Conservation (phyloP, 2,329 filamentous ascomycete genomes). For the Colletotrichum zoysiae region DNA sequence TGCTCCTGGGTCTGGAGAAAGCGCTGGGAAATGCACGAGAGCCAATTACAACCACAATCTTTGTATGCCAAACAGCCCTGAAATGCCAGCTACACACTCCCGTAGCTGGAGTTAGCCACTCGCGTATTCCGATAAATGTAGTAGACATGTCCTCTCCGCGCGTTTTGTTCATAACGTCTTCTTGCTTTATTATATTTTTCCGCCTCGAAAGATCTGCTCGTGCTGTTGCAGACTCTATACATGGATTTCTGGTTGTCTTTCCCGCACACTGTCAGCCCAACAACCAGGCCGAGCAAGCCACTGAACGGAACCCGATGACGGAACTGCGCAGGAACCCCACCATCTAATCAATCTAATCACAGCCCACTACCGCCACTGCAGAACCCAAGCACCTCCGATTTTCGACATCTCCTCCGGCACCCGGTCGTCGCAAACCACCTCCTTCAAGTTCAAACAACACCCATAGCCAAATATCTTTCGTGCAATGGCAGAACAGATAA, state of each 20-base stretch:
- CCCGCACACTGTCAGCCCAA: background rate
- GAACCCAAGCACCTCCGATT: constrained; percentile 34
- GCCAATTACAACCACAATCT: background rate
- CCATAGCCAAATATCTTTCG: background rate
- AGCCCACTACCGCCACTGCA: constrained; percentile 3
- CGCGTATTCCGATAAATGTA: background rate
- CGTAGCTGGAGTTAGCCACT: background rate
- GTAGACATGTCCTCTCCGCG: background rate
- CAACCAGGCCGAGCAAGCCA: background rate
- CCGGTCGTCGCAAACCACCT: constrained; percentile 4
- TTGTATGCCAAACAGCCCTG: background rate
- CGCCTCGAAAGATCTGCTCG: background rate
- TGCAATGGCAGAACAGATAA: constrained; percentile 73
- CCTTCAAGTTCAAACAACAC: background rate
- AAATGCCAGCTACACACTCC: background rate
- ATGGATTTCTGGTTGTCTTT: background rate
- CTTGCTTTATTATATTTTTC: too few species aligned
- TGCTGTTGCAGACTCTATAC: background rate
- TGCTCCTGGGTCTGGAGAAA: background rate
- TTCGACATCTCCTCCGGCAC: constrained; percentile 33
- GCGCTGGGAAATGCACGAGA: background rate
- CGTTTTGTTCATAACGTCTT: background rate
- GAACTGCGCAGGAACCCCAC: constrained; percentile 31
- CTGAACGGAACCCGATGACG: constrained; percentile 5
- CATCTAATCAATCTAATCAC: constrained; percentile 43